Conservation (phyloP, 371 early-diverging fungal genomes). For the Apophysomyces sp. region DNA sequence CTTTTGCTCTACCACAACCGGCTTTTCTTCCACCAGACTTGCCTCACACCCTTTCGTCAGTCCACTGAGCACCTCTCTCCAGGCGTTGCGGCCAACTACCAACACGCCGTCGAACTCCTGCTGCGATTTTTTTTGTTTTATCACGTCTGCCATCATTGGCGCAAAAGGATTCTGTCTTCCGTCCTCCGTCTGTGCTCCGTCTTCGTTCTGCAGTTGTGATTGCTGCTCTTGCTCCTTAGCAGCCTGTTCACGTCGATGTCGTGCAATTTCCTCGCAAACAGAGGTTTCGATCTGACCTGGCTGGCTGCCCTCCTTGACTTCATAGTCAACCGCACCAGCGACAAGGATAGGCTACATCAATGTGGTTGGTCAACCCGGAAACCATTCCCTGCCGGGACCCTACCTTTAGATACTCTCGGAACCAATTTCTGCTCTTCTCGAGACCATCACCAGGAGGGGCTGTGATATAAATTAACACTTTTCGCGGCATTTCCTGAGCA, state of each 20-base stretch:
- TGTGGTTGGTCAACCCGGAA: neutral
- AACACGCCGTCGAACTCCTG: constrained; percentile 52
- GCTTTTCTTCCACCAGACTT: constrained; percentile 23
- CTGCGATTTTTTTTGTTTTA: constrained; percentile 22
- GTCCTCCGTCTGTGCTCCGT: constrained; percentile 3
- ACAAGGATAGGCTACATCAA: constrained; percentile 61
- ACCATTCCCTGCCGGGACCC: neutral
- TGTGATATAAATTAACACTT: constrained; percentile 61
- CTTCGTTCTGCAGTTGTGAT: neutral
- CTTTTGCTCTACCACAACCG: constrained; percentile 2
- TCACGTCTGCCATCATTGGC: constrained; percentile 15
- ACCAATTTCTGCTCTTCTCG: constrained; percentile 67
- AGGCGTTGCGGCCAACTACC: constrained; percentile 62
- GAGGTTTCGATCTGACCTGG: constrained; percentile 55
- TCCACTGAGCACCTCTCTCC: constrained; percentile 59
- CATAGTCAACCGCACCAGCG: constrained; percentile 70
- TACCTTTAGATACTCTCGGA: constrained; percentile 70
- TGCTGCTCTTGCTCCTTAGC: constrained; percentile 16
- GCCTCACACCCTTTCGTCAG: constrained; percentile 59
- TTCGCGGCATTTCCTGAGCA: constrained; percentile 61
- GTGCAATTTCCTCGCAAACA: constrained; percentile 55
- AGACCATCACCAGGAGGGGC: constrained; percentile 69
- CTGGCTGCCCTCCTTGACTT: constrained; percentile 56
- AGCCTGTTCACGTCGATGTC: constrained; percentile 47
- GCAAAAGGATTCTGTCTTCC: constrained; percentile 21